Base-by-base conservation (phyloP, 139 green algal species). In the Chlorella vulgaris region DNA sequence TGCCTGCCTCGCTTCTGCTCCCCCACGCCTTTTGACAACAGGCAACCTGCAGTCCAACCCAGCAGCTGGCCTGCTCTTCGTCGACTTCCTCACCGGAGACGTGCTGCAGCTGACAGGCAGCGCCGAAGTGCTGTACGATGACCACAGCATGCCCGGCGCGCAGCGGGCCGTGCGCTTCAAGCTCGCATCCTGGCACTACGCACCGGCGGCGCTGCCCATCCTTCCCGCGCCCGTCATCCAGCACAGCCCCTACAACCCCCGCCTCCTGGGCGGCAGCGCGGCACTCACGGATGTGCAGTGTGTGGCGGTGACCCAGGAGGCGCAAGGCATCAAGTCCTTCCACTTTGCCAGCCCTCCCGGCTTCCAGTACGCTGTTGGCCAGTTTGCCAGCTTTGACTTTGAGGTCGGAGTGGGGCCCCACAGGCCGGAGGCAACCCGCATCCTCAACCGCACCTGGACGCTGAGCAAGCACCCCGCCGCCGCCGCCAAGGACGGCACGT, bases 41-140 rank as follows among this genome's bases (percentile, higher is more conserved):
- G 71, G 85, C 61, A 89, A 89, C 81, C 35, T 89, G 39, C 31
- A 67, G 31, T 28, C 43, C 35, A 71, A 84, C 61, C 69, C 76
- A 22, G 51, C 58, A 15, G 38, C 26, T 29, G 60, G 66, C 38
- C 75, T 86, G 35, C 81, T 88, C 10, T 82, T 88, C 81, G 1
- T 86, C 8, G 84, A 88, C 76, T 88, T 68, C 8, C 40, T 19
- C 42, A 79, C 73, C 67, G 51, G 71, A 58, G 80, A 80, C 51
- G 67, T 62, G 67, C 84, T 86, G 66, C 55, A 65, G 69, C 22
- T 84, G 50, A 67, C 51, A 13, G 83, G 83, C 38, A 51, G 33
- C 2, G 77, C 69, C 0, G 43, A 47, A 10, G 53, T 86, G 5
- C 50, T 81, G 33, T 69, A 60, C 35, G 39, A 66, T n/a, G 84